A percentile compares a stretch with the other conserved stretches of the same genome.
phyloP scores from a whole-genome alignment of 768 basidiomycete genomes.

The Calvatia gigantea region DNA sequence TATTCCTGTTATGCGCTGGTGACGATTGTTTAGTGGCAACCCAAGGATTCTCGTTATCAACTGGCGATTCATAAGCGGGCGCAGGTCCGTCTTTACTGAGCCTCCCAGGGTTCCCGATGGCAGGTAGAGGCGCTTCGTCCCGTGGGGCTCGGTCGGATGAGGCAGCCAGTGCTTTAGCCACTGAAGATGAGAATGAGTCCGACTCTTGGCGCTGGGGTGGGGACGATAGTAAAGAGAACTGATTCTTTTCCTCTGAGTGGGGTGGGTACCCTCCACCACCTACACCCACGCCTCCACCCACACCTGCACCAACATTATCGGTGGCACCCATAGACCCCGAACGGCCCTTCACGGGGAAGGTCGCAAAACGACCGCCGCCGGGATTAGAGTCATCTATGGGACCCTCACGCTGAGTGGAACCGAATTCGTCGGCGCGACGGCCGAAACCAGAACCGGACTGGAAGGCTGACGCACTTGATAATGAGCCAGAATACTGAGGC shows the following conservation, averaged over 20 bases:
- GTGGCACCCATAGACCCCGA: constrained; percentile 19
- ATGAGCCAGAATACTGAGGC: constrained; percentile 3
- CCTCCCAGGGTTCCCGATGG: constrained; percentile 12
- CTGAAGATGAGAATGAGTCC: constrained; percentile 32
- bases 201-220: constrained; percentile 1
- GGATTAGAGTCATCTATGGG: constrained; percentile 19
- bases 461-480: constrained; percentile 7
- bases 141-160: constrained; percentile 1
- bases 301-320: no score
- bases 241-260: not conserved
- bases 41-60: constrained; percentile 5
- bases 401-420: constrained; percentile 22
- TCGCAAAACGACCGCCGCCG: constrained; percentile 56
- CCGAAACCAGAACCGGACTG: constrained; percentile 15
- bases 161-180: constrained; percentile 27
- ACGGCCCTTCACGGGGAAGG: constrained; percentile 53
- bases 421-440: constrained; percentile 40
- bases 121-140: constrained; percentile 1
- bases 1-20: constrained; percentile 3
- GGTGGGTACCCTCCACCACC: constrained; percentile 14
- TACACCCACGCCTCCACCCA: not conserved
- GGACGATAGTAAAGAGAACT: constrained; percentile 8
- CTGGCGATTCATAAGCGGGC: constrained; percentile 4
- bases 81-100: constrained; percentile 14
- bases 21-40: not conserved